Evolutionary conservation across 768 basidiomycete species (phyloP), one percentile per base, ranked within the genome.

Genomic region (Rickenella mellea): DNA sequence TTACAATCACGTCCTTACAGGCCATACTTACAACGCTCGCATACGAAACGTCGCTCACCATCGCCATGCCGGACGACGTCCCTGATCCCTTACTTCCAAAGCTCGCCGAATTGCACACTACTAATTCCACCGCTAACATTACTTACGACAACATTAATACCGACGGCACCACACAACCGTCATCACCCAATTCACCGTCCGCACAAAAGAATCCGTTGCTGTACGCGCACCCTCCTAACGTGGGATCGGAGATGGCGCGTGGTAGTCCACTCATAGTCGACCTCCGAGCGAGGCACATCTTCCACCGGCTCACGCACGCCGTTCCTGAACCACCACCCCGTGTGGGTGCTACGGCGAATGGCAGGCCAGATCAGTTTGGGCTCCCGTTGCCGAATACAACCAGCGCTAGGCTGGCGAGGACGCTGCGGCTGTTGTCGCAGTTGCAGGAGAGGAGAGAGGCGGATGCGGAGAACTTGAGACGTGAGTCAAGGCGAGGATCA

Each of bases 261-360:
- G n/a, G n/a, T n/a, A n/a, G n/a, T n/a, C n/a, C n/a, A n/a, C 53
- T 68, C 50, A 68, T 85, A 52, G 53, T 89, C 47, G 82, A 88
- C 59, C 65, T 88, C 40, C 78, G 68, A 15, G 51, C 83, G 25
- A 52, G 63, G 6, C 58, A 71, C 30, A 58, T 88, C 47, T 49
- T 83, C 26, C 61, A 65, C 36, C 80, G 75, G 29, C 55, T 88
- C 41, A 70, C 76, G 43, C 64, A 68, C 43, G 76, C 85, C 9
- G 61, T 69, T 8, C 69, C 70, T 3, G 59, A 64, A 4, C 57
- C 54, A 10, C 45, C 48, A 9, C 41, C 44, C 11, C 39, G 32
- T 10, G 43, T 45, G 21, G n/a, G 39, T 8, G 19, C 32, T 2
- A 22, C 25, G 14, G 42, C 48, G 1, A 48, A 53, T 1, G 47